Evolutionary conservation across 768 basidiomycete species (phyloP).

Genomic region (Kwoniella botswanensis): DNA sequence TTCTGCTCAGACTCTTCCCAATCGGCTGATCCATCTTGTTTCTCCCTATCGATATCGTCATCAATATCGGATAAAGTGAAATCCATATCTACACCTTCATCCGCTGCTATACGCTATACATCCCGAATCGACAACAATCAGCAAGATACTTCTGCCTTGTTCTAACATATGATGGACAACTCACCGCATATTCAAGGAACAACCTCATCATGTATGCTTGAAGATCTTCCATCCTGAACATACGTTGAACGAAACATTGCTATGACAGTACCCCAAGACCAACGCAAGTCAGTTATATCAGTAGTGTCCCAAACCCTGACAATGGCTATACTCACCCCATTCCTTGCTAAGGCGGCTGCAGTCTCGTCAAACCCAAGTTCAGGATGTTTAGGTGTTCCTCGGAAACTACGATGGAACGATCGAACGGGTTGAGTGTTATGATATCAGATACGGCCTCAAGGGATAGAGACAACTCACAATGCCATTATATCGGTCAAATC

Average conservation of each 20-base stretch:
- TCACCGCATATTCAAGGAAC: conserved; percentile 58
- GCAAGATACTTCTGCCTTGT: neutral
- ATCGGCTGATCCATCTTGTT: neutral
- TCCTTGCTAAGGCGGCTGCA: conserved; percentile 57
- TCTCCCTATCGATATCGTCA: neutral
- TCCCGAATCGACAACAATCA: neutral
- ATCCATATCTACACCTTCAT: conserved; percentile 52
- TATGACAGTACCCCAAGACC: neutral
- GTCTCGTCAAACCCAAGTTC: conserved; percentile 59
- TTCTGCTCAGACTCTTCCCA: neutral
- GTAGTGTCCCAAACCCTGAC: too few relatives aligned
- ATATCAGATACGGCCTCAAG: too few relatives aligned
- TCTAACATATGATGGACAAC: neutral
- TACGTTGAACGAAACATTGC: conserved; percentile 54
- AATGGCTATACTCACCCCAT: conserved; percentile 50
- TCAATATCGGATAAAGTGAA: conserved; percentile 8
- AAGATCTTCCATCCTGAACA: conserved; percentile 57
- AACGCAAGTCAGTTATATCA: too few relatives aligned
- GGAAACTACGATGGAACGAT: conserved; percentile 39
- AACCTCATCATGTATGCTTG: conserved; percentile 59
- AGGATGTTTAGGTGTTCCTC: conserved; percentile 55
- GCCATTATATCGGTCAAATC: conserved; percentile 58
- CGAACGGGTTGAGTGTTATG: neutral
- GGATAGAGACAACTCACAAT: conserved; percentile 50
- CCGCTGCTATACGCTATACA: conserved; percentile 43